Conservation (phyloP, 345 rosid genomes). For the Rhodamnia argentea region DNA sequence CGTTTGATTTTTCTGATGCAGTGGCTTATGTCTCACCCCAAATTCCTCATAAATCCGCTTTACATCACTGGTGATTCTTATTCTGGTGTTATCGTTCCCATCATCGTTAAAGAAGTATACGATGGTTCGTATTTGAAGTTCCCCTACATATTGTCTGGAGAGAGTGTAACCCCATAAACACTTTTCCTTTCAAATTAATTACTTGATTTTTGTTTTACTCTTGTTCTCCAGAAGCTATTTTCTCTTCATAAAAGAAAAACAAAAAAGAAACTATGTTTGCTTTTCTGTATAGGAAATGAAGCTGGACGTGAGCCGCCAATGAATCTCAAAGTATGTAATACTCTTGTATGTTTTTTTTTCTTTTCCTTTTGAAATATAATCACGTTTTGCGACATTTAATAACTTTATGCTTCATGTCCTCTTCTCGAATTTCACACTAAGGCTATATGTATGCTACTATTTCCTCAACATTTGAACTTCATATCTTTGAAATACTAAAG, state of each 20-base stretch:
- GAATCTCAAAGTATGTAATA: background rate
- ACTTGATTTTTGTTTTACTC: background rate
- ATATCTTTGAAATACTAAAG: background rate
- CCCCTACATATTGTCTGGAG: too few species aligned
- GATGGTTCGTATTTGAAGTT: slow-evolving; percentile 1
- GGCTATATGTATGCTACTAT: too few species aligned
- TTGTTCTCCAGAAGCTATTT: background rate
- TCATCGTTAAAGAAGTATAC: slow-evolving; percentile 4
- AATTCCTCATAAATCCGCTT: slow-evolving; percentile 11
- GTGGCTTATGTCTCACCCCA: slow-evolving; percentile 26
- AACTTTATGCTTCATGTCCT: background rate
- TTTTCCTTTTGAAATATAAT: background rate
- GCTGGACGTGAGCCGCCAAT: background rate
- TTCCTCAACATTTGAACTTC: background rate
- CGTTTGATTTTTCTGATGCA: background rate
- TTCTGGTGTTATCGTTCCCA: slow-evolving; percentile 12
- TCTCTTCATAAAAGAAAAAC: background rate
- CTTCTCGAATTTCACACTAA: background rate
- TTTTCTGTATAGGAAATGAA: background rate
- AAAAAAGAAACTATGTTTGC: background rate
- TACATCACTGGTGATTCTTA: slow-evolving; percentile 29
- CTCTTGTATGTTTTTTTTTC: background rate
- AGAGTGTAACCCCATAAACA: too few species aligned
- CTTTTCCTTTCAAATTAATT: too few species aligned
- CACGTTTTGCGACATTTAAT: background rate